These are phyloP conservation scores for Globisporangium carolinianum DNA, from an alignment of 352 stramenopile genomes.

Conservation along the genomic window DNA sequence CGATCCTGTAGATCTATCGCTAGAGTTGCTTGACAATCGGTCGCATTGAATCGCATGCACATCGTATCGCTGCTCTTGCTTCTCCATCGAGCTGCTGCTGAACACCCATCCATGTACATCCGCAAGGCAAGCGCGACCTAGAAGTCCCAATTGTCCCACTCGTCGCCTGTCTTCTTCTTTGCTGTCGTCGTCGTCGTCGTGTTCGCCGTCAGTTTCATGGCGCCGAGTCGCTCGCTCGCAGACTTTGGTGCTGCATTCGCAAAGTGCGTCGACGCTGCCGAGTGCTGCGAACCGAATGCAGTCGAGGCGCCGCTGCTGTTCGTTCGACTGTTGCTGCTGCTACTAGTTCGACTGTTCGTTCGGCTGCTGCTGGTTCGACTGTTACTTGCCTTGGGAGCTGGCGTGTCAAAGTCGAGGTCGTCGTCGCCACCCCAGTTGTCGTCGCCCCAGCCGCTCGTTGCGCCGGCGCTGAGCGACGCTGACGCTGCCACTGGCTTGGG, in stretches of 20 bases:
- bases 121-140: constrained; percentile 12
- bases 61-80: too few species aligned
- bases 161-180: constrained; percentile 46
- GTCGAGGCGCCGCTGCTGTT: background rate
- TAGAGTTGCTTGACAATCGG: too few species aligned
- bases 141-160: constrained; percentile 82
- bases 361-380: background rate
- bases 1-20: too few species aligned
- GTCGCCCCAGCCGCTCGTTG: constrained; percentile 42
- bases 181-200: constrained; percentile 8
- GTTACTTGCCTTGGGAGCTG: background rate
- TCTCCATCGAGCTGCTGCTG: too few species aligned
- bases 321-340: background rate
- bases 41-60: too few species aligned
- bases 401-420: constrained; percentile 28
- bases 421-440: constrained; percentile 64
- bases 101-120: background rate
- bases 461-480: constrained; percentile 18
- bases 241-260: background rate
- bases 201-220: constrained; percentile 51
- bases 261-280: constrained; percentile 10
- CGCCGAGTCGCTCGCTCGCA: constrained; percentile 27
- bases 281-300: background rate
- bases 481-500: constrained; percentile 9
- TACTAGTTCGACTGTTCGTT: background rate